These are phyloP conservation scores for Lichina pygmaea DNA, from an alignment of 495 filamentous ascomycete species.

Conservation along the genomic window DNA sequence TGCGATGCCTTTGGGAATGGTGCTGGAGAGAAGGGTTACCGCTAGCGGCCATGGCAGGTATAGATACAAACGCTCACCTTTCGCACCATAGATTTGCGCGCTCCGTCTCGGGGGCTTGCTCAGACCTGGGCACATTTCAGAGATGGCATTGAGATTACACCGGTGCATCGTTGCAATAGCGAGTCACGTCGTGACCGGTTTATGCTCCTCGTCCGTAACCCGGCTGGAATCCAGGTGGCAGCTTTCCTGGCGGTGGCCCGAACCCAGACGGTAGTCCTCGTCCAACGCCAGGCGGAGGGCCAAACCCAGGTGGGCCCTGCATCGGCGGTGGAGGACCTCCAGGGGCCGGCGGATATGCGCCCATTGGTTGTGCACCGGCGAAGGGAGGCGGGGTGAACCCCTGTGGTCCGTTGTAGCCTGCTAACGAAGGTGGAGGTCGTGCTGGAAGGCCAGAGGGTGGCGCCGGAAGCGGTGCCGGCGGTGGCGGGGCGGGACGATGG, in stretches of 20 bases:
- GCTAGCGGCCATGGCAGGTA: too few relatives aligned
- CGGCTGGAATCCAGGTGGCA: slow-evolving; percentile 2
- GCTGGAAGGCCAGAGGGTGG: slow-evolving; percentile 53
- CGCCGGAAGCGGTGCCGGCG: slow-evolving; percentile 22
- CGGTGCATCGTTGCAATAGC: too few relatives aligned
- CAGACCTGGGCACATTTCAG: too few relatives aligned
- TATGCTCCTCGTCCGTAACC: slow-evolving; percentile 1
- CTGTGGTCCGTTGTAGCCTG: slow-evolving; percentile 50
- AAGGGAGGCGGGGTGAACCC: slow-evolving; percentile 29
- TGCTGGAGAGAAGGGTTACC: too few relatives aligned
- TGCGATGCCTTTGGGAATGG: too few relatives aligned
- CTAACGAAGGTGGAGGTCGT: slow-evolving; percentile 52
- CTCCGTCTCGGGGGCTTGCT: too few relatives aligned
- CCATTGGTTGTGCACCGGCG: slow-evolving; percentile 20
- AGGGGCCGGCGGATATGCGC: slow-evolving; percentile 13
- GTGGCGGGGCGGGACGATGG: slow-evolving; percentile 15
- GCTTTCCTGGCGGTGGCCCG: slow-evolving; percentile 1
- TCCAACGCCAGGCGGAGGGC: slow-evolving; percentile 16
- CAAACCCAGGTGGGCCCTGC: slow-evolving; percentile 6
- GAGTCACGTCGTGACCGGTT: too few relatives aligned
- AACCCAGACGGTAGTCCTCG: slow-evolving; percentile 3
- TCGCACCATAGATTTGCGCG: too few relatives aligned
- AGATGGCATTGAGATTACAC: too few relatives aligned
- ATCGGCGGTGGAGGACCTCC: slow-evolving; percentile 24
- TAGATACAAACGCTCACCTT: too few relatives aligned